phyloP scores from a whole-genome alignment of 2,329 filamentous ascomycete genomes.

The Neofusicoccum cordaticola region DNA sequence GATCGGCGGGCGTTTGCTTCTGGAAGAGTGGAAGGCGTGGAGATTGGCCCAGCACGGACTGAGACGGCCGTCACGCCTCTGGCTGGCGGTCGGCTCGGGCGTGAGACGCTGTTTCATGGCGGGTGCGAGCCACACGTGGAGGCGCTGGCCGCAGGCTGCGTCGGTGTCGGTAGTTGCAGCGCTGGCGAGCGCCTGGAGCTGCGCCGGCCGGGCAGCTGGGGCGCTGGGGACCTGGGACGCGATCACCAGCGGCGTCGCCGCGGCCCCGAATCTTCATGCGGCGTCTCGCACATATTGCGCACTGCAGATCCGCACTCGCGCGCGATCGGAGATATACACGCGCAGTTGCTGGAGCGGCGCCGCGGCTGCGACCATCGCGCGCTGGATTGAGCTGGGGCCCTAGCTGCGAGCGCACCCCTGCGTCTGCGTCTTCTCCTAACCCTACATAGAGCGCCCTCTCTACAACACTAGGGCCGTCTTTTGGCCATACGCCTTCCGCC shows the following conservation, averaged over 20 bases:
- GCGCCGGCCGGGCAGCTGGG: not conserved
- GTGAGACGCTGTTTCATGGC: slow-evolving; percentile 8
- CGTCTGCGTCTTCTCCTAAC: not conserved
- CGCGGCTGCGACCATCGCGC: slow-evolving; percentile 13
- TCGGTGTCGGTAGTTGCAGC: not conserved
- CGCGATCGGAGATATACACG: slow-evolving; percentile 15
- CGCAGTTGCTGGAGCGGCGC: slow-evolving; percentile 10
- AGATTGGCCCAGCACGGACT: slow-evolving; percentile 10
- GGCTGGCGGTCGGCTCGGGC: slow-evolving; percentile 1
- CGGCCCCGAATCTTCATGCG: slow-evolving; percentile 9
- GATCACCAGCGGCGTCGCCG: not conserved
- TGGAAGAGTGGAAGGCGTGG: slow-evolving; percentile 13
- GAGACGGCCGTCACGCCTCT: not conserved
- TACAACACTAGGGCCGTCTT: slow-evolving; percentile 16
- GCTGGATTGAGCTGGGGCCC: slow-evolving; percentile 10
- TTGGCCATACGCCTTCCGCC: slow-evolving; percentile 14
- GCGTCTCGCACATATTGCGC: slow-evolving; percentile 9
- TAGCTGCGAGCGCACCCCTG: slow-evolving; percentile 7
- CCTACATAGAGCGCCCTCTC: slow-evolving; percentile 9
- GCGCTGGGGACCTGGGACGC: not conserved
- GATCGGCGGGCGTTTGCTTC: slow-evolving; percentile 14
- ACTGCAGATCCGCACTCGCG: slow-evolving; percentile 4
- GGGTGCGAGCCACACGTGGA: not conserved
- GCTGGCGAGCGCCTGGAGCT: not conserved
- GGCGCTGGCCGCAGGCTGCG: too few relatives aligned